Percentiles rank a stretch among this genome's conserved stretches.
phyloP scores from a whole-genome alignment of 2,329 filamentous ascomycete genomes.

The Trichoderma semiorbis region DNA sequence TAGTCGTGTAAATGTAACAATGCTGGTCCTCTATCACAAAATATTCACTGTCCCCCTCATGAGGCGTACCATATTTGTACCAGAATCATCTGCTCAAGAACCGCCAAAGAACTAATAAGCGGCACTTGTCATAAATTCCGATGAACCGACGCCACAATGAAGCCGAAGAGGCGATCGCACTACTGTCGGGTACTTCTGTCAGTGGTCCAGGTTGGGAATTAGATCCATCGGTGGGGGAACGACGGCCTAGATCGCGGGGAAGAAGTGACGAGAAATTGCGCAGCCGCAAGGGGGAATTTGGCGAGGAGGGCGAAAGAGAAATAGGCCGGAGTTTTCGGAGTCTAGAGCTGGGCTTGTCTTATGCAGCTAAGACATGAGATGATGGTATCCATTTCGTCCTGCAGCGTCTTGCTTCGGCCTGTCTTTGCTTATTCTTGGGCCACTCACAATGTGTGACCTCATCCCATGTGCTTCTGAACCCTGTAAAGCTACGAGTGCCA shows the following conservation, averaged over 20 bases:
- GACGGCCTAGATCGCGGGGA: slow-evolving; percentile 7
- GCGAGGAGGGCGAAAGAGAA: background rate
- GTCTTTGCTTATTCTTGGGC: background rate
- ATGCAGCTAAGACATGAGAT: background rate
- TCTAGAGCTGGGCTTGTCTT: background rate
- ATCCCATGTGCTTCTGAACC: background rate
- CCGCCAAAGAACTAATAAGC: background rate
- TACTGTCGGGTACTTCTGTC: slow-evolving; percentile 9
- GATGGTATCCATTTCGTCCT: background rate
- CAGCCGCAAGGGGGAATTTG: background rate
- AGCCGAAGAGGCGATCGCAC: background rate
- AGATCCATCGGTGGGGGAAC: background rate
- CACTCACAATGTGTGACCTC: background rate
- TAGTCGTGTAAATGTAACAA: background rate
- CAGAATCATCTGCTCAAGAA: background rate
- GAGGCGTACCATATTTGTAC: background rate
- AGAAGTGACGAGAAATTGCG: background rate
- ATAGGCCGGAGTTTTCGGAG: background rate
- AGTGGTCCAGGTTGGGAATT: background rate
- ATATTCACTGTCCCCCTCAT: background rate
- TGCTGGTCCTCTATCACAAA: background rate
- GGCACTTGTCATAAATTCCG: background rate
- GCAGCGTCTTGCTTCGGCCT: background rate
- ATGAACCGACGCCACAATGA: background rate
- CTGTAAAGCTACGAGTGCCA: background rate